Conservation (phyloP, 1,139 yeast species). For the Nakaseomyces glabratus region DNA sequence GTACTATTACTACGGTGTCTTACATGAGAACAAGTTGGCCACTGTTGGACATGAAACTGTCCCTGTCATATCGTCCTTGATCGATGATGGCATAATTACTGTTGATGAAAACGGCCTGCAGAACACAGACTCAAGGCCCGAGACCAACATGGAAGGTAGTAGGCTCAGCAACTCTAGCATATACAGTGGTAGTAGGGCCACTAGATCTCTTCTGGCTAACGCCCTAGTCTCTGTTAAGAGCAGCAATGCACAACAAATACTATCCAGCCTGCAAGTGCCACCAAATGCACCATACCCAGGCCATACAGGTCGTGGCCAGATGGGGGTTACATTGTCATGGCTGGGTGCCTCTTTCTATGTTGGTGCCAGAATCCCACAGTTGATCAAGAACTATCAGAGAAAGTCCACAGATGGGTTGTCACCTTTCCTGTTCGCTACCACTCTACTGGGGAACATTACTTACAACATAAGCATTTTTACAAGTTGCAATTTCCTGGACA, state of each 20-base stretch:
- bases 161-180: conserved; percentile 4
- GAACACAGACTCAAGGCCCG: conserved; percentile 8
- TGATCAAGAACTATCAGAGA: conserved; percentile 61
- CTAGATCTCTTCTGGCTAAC: conserved; percentile 9
- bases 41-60: conserved; percentile 32
- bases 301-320: conserved; percentile 13
- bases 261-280: conserved; percentile 8
- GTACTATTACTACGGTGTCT: conserved; percentile 56
- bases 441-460: conserved; percentile 70
- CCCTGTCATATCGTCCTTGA: conserved; percentile 14
- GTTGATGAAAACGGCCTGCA: conserved; percentile 11
- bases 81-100: conserved; percentile 5
- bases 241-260: conserved; percentile 11
- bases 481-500: conserved; percentile 32
- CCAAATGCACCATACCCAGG: conserved; percentile 9
- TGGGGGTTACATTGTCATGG: conserved; percentile 69
- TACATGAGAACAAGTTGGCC: conserved; percentile 33
- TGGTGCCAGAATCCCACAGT: conserved; percentile 76
- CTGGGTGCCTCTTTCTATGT: conserved; percentile 67
- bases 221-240: conserved; percentile 8
- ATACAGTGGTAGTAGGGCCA: conserved; percentile 5
- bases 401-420: conserved; percentile 82
- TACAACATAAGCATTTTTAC: conserved; percentile 69
- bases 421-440: conserved; percentile 67
- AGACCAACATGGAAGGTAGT: neutral